Percentiles rank a stretch among this genome's conserved stretches.
Evolutionary conservation across 768 basidiomycete species (phyloP).

Genomic region (Auricularia cornea): DNA sequence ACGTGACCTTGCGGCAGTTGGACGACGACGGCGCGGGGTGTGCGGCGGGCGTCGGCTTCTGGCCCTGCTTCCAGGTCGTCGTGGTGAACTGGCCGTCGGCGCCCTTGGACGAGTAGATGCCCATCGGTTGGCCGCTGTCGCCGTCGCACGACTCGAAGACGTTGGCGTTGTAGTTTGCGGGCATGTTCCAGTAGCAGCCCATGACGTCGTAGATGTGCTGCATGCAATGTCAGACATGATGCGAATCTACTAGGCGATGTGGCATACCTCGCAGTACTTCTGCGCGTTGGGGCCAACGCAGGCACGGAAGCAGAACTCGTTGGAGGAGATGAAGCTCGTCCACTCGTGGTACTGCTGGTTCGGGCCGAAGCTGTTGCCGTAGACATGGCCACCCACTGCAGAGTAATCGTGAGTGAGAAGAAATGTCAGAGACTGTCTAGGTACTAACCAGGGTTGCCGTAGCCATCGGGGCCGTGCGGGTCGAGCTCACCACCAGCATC

Average conservation of each 20-base stretch:
- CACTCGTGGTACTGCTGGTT: slow-evolving; percentile 35
- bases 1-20: slow-evolving; percentile 43
- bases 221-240: not conserved
- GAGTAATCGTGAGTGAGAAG: not conserved
- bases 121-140: slow-evolving; percentile 30
- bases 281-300: slow-evolving; percentile 23
- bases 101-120: slow-evolving; percentile 24
- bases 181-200: slow-evolving; percentile 21
- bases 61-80: slow-evolving; percentile 32
- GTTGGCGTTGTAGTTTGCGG: slow-evolving; percentile 28
- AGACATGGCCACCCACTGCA: slow-evolving; percentile 33
- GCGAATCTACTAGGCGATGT: not conserved
- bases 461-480: slow-evolving; percentile 35
- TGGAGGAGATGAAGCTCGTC: slow-evolving; percentile 36
- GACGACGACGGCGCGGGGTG: slow-evolving; percentile 48
- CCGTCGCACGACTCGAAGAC: slow-evolving; percentile 37
- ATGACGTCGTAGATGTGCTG: slow-evolving; percentile 24
- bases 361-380: slow-evolving; percentile 29
- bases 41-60: slow-evolving; percentile 30
- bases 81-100: slow-evolving; percentile 3
- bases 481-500: slow-evolving; percentile 37
- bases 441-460: slow-evolving; percentile 20
- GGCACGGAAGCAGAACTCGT: slow-evolving; percentile 37
- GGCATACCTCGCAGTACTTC: slow-evolving; percentile 24
- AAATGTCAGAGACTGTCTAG: not conserved